Evolutionary conservation across 495 filamentous ascomycete genomes (phyloP), one percentile per base, ranked within the genome.

Genomic region (Penicillium soppii): DNA sequence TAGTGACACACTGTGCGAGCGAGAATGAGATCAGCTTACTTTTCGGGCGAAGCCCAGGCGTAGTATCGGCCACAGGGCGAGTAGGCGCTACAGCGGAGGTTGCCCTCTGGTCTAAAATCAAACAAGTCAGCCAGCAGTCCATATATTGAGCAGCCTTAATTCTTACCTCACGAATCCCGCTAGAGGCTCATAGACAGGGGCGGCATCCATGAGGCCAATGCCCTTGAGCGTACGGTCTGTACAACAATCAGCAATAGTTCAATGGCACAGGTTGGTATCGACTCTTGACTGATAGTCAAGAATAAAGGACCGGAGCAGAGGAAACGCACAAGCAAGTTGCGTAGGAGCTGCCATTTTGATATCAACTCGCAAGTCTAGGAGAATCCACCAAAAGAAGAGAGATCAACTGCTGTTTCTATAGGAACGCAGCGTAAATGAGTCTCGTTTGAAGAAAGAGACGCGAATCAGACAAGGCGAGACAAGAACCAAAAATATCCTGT

Each of bases 11-110:
- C 33, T 15, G 26, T 21, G 37, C 36, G 27, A 32, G 12, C 15
- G 27, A 22, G 2, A 51, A 1, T 17, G n/a, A 21, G 6, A 13
- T 42, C 13, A 42, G 35, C 59, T 43, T 81, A 87, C 85, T 79
- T 82, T 56, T 96, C 91, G 45, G 83, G 87, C 52, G 91, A 89
- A 49, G 91, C 92, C 86, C 89, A 98, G 46, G 92, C 91, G 71
- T 95, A 94, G 77, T 91, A 98, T 60, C 88, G 87, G 64, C 94
- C 91, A 67, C 91, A 90, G 29, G 91, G 90, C 53, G 92, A 97
- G 78, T 97, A 98, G 57, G 81, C 83, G 72, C 88, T 92, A 68
- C 92, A 97, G 72, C 94, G 86, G 60, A 94, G 80, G 72, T 91
- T 97, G 67, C 91, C 92, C 78, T 96, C 88, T 50, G 95, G 92